These are phyloP conservation scores for Pachysandra terminalis DNA, from an alignment of 164 flowering plant species.

Conservation along the genomic window DNA sequence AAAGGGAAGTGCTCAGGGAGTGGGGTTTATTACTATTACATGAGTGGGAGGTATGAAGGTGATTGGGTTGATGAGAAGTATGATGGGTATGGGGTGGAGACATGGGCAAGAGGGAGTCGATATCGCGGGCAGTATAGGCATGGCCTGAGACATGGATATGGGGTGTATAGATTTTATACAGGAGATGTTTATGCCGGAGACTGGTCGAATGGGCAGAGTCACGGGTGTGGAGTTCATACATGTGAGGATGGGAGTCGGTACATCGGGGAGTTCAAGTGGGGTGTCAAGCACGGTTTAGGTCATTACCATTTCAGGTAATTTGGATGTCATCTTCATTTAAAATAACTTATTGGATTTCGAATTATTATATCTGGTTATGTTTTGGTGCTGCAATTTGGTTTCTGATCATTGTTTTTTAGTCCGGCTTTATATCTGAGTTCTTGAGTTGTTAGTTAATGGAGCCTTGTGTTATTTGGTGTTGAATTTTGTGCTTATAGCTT, in stretches of 20 bases:
- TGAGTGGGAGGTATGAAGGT: conserved; percentile 42
- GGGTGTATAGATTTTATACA: conserved; percentile 36
- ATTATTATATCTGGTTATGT: too few relatives aligned
- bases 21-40: conserved; percentile 36
- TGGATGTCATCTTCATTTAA: not conserved
- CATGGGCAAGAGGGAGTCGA: conserved; percentile 38
- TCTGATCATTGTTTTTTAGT: not conserved
- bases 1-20: conserved; percentile 36
- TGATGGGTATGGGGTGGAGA: conserved; percentile 39
- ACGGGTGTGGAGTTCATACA: conserved; percentile 38
- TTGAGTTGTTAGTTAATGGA: not conserved
- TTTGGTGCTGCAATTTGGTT: not conserved
- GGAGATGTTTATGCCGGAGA: conserved; percentile 40
- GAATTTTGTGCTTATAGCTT: not conserved
- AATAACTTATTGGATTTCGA: too few relatives aligned
- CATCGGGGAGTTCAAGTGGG: conserved; percentile 40
- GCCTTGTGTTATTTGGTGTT: not conserved
- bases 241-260: conserved; percentile 39
- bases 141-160: conserved; percentile 36
- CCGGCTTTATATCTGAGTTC: not conserved
- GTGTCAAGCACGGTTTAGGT: conserved; percentile 43
- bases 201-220: conserved; percentile 43
- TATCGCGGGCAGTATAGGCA: conserved; percentile 36
- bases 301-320: conserved; percentile 38
- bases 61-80: conserved; percentile 43